Conservation (phyloP, 2,329 filamentous ascomycete genomes). For the Eutypella sp. region DNA sequence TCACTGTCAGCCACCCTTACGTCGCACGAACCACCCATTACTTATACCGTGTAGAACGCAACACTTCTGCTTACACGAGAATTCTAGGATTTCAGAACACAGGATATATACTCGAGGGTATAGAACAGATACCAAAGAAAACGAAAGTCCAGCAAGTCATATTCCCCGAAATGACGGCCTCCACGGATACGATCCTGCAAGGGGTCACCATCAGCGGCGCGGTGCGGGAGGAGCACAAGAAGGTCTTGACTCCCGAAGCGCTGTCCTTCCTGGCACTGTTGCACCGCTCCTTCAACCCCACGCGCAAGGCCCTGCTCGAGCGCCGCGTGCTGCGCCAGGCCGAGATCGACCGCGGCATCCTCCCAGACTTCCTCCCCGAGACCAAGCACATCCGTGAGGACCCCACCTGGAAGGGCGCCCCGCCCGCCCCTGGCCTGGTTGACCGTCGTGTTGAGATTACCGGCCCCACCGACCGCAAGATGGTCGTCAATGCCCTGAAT, state of each 20-base stretch:
- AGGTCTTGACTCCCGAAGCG: slow-evolving; percentile 88
- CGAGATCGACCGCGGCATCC: slow-evolving; percentile 82
- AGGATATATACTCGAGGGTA: neutral
- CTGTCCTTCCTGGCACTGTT: slow-evolving; percentile 89
- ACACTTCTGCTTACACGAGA: too few species aligned
- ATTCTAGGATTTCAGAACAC: too few species aligned
- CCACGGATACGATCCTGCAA: slow-evolving; percentile 72
- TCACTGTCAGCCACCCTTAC: too few species aligned
- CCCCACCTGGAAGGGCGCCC: slow-evolving; percentile 86
- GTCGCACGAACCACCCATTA: too few species aligned
- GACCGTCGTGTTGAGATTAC: slow-evolving; percentile 97
- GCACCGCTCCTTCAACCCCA: slow-evolving; percentile 89
- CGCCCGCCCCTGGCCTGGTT: slow-evolving; percentile 84
- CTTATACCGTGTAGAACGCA: too few species aligned
- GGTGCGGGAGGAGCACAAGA: slow-evolving; percentile 72
- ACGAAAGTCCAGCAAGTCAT: slow-evolving; percentile 2
- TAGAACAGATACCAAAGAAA: slow-evolving; percentile 2
- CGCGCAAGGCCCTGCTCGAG: slow-evolving; percentile 83
- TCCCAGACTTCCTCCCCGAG: slow-evolving; percentile 93
- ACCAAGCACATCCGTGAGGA: slow-evolving; percentile 94
- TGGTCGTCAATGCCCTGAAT: slow-evolving; percentile 97
- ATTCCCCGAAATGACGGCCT: slow-evolving; percentile 58
- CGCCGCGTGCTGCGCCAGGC: slow-evolving; percentile 81
- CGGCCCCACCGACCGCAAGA: slow-evolving; percentile 94
- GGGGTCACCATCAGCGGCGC: slow-evolving; percentile 82